Evolutionary conservation across 768 basidiomycete genomes (phyloP).

Genomic region (Suillus tomentosus): DNA sequence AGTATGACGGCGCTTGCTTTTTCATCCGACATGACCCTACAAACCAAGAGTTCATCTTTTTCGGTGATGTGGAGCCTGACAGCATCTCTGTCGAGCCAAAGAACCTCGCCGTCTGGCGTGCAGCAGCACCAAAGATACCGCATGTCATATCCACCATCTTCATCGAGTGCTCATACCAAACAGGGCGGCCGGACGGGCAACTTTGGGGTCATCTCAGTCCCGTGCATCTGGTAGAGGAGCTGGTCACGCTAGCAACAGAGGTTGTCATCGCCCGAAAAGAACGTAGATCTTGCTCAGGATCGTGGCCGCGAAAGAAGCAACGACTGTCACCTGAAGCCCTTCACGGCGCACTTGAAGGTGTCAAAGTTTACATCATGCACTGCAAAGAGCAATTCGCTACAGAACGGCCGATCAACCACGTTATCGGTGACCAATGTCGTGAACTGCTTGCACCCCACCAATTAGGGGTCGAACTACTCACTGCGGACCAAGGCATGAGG

Average conservation of each 20-base stretch:
- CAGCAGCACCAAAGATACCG: slow-evolving; percentile 76
- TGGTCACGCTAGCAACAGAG: slow-evolving; percentile 67
- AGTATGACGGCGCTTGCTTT: slow-evolving; percentile 82
- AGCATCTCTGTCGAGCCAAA: slow-evolving; percentile 59
- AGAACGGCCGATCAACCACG: slow-evolving; percentile 55
- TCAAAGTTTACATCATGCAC: slow-evolving; percentile 80
- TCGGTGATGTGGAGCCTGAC: slow-evolving; percentile 93
- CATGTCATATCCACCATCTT: slow-evolving; percentile 76
- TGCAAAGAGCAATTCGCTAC: slow-evolving; percentile 75
- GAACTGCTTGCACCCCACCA: slow-evolving; percentile 57
- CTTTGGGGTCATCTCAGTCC: slow-evolving; percentile 90
- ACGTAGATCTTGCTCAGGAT: slow-evolving; percentile 25
- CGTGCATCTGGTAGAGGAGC: slow-evolving; percentile 74
- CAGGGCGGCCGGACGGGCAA: slow-evolving; percentile 62
- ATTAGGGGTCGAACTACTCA: slow-evolving; percentile 73
- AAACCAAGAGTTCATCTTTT: slow-evolving; percentile 80
- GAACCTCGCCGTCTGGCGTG: slow-evolving; percentile 77
- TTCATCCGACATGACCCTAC: slow-evolving; percentile 73
- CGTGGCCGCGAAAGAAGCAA: slow-evolving; percentile 38
- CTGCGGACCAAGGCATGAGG: slow-evolving; percentile 78
- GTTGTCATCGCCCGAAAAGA: slow-evolving; percentile 51
- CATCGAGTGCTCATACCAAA: slow-evolving; percentile 92
- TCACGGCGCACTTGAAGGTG: slow-evolving; percentile 53
- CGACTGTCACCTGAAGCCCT: slow-evolving; percentile 45
- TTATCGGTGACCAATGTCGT: slow-evolving; percentile 76